Evolutionary conservation across 1,139 yeast genomes (phyloP), one percentile per base, ranked within the genome.

Genomic region (Candida sp.): DNA sequence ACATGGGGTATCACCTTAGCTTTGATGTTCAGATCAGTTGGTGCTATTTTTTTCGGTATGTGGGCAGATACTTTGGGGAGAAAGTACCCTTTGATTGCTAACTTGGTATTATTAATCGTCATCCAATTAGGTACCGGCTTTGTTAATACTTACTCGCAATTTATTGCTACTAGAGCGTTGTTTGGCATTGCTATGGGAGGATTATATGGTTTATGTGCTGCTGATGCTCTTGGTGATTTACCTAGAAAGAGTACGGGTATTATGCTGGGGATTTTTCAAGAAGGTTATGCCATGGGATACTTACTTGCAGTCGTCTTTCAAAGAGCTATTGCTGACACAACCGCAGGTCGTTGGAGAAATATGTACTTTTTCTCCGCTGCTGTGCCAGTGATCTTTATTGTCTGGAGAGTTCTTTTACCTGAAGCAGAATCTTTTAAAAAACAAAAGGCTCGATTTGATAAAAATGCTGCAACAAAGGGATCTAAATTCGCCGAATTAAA

Each of bases 121-220:
- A 57, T 70, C 45, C 75, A 70, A 50, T 60, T 69, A 25, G 75
- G 73, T 23, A 65, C 72, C 41, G 74, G 74, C 8, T 71, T 71
- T 49, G 70, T 70, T 22, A 48, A 58, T 33, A 70, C 73, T 11
- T 69, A 58, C 45, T 37, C 52, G 34, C 72, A 67, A 50, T 71
- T 71, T 44, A 60, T 71, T 47, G 76, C 61, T 5, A 67, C 69
- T 2, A 55, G 75, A 45, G 71, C 75, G 2, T 45, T 70, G 22
- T 71, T 70, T 48, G 76, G 77, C 22, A 55, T 69, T 46, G 69
- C 68, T 34, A 70, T 71, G 77, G 76, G 76, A 34, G 74, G 74
- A 40, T 51, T 70, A 6, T 70, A 57, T 48, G 74, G 74, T 41
- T 62, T 65, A 40, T 61, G 69, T 40, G 62, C 70, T 19, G 68